Evolutionary conservation across 176 grass and related monocot genomes (phyloP).

Genomic region (Canna indica): DNA sequence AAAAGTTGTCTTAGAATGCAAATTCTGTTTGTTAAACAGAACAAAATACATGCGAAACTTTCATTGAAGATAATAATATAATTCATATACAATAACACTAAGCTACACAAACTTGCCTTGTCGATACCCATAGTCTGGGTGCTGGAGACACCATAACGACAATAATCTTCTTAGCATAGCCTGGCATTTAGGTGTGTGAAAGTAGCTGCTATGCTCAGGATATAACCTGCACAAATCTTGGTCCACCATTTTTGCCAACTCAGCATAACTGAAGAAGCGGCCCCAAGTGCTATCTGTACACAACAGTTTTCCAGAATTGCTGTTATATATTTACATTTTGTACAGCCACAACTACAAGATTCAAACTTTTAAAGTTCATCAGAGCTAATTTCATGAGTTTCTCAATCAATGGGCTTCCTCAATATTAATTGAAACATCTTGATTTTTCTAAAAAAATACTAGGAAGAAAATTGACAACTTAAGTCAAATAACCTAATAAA

Average conservation of each 20-base stretch:
- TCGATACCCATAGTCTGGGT: conserved; percentile 77
- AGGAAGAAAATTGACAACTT: not conserved
- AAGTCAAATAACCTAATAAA: not conserved
- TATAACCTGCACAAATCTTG: conserved; percentile 81
- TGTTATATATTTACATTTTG: not conserved
- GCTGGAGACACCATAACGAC: conserved; percentile 83
- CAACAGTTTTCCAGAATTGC: not conserved
- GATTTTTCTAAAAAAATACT: conserved; percentile 20
- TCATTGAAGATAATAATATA: not conserved
- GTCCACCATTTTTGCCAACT: conserved; percentile 79
- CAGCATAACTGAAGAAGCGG: conserved; percentile 71
- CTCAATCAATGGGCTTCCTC: not conserved
- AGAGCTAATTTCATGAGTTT: not conserved
- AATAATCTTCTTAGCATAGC: conserved; percentile 68
- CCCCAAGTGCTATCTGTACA: conserved; percentile 83
- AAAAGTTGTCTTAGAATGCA: not conserved
- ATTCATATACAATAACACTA: not conserved
- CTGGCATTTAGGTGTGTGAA: conserved; percentile 74
- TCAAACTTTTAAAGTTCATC: not conserved
- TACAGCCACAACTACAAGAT: too few relatives aligned
- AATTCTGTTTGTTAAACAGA: not conserved
- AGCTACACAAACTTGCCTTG: conserved; percentile 47
- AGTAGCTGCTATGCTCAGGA: conserved; percentile 76
- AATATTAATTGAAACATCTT: not conserved
- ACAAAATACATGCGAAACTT: not conserved